A percentile compares a stretch with the other conserved stretches of the same genome.
Conservation (phyloP, 1,139 yeast genomes). For the Scheffersomyces cryptocercus region DNA sequence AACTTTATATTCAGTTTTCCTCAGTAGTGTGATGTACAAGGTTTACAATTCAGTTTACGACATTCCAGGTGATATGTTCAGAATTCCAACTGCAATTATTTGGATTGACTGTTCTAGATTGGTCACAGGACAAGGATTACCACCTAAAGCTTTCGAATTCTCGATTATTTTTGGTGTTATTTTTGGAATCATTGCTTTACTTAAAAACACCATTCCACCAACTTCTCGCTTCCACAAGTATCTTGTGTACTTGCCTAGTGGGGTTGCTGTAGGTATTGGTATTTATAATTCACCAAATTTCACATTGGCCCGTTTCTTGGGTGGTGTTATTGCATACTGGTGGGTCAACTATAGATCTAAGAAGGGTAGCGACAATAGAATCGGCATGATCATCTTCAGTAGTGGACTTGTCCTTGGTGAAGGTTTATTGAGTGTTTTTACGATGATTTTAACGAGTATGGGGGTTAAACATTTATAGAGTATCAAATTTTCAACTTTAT, state of each 20-base stretch:
- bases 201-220: conserved; percentile 54
- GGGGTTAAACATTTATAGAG: conserved; percentile 40
- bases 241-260: conserved; percentile 74
- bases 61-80: conserved; percentile 76
- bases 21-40: conserved; percentile 80
- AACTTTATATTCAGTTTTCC: conserved; percentile 74
- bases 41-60: conserved; percentile 79
- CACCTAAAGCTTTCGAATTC: conserved; percentile 70
- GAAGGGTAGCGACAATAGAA: conserved; percentile 42
- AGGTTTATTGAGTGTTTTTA: conserved; percentile 81
- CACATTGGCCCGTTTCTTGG: conserved; percentile 88
- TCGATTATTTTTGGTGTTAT: conserved; percentile 65
- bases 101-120: conserved; percentile 96
- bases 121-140: conserved; percentile 89
- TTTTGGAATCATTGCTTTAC: conserved; percentile 68
- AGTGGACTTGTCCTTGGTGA: conserved; percentile 94
- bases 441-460: conserved; percentile 74
- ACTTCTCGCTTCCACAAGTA: conserved; percentile 39
- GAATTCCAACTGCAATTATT: conserved; percentile 92
- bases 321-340: conserved; percentile 72
- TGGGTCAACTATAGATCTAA: conserved; percentile 48
- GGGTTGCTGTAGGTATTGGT: conserved; percentile 97
- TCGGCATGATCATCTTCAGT: conserved; percentile 80
- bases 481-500: background rate
- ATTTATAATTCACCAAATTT: conserved; percentile 92